Evolutionary conservation across 441 rosid species (phyloP).

Genomic region (Rhodomyrtus psidioides): DNA sequence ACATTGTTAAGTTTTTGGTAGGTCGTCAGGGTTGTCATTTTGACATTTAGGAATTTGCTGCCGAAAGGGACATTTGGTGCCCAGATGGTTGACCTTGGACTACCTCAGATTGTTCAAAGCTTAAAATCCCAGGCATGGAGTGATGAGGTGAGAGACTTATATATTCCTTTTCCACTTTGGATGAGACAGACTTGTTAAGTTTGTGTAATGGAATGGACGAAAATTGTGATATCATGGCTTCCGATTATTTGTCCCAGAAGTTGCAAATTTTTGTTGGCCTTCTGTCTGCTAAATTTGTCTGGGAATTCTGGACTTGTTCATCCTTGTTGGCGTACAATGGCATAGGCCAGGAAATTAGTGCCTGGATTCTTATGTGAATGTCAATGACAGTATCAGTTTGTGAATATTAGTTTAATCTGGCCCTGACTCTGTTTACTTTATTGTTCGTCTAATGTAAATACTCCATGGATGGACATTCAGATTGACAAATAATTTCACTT

Average conservation of each 20-base stretch:
- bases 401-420: background rate
- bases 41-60: slow-evolving; percentile 83
- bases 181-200: background rate
- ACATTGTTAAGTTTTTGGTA: slow-evolving; percentile 14
- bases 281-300: background rate
- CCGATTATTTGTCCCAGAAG: background rate
- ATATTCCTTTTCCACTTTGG: background rate
- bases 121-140: slow-evolving; percentile 98
- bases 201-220: background rate
- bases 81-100: slow-evolving; percentile 95
- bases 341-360: background rate
- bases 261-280: background rate
- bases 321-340: background rate
- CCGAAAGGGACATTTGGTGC: slow-evolving; percentile 88
- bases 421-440: background rate
- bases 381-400: background rate
- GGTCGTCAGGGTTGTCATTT: slow-evolving; percentile 92
- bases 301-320: background rate
- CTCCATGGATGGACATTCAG: background rate
- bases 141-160: slow-evolving; percentile 67
- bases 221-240: background rate
- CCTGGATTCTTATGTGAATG: background rate
- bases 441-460: background rate
- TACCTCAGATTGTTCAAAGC: slow-evolving; percentile 86
- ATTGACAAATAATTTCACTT: background rate